A percentile compares a stretch with the other conserved stretches of the same genome.
Conservation (phyloP, 2,329 filamentous ascomycete species). For the Cladophialophora carrionii region DNA sequence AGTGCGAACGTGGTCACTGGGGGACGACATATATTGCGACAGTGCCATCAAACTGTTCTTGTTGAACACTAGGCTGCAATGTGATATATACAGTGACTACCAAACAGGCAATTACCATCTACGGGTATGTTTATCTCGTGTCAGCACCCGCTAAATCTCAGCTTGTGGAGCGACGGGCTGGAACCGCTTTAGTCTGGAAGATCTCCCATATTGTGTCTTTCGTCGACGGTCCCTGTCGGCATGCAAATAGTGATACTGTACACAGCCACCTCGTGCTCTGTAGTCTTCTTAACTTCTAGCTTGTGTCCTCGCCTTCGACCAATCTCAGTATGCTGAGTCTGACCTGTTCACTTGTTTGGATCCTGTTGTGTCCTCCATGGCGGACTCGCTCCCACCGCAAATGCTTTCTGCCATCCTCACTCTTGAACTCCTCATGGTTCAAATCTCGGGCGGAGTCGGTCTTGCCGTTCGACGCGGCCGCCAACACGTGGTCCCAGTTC, state of each 20-base stretch:
- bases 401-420: slow-evolving; percentile 43
- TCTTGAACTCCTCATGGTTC: slow-evolving; percentile 32
- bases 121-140: neutral
- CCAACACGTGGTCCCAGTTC: slow-evolving; percentile 46
- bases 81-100: neutral
- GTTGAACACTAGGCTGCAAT: neutral
- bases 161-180: neutral
- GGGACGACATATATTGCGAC: too few species aligned
- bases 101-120: neutral
- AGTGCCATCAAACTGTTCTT: neutral
- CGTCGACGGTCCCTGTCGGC: neutral
- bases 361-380: slow-evolving; percentile 46
- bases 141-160: slow-evolving; percentile 2
- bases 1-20: neutral
- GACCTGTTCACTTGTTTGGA: slow-evolving; percentile 36
- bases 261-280: neutral
- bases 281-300: slow-evolving; percentile 2
- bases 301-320: slow-evolving; percentile 15
- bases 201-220: neutral
- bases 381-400: slow-evolving; percentile 51
- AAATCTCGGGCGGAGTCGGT: slow-evolving; percentile 25
- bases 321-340: slow-evolving; percentile 32
- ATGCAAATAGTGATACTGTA: neutral
- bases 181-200: neutral
- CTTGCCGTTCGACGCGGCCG: slow-evolving; percentile 34